phyloP scores from a whole-genome alignment of 768 basidiomycete genomes.

The Chlorophyllum brunneum region DNA sequence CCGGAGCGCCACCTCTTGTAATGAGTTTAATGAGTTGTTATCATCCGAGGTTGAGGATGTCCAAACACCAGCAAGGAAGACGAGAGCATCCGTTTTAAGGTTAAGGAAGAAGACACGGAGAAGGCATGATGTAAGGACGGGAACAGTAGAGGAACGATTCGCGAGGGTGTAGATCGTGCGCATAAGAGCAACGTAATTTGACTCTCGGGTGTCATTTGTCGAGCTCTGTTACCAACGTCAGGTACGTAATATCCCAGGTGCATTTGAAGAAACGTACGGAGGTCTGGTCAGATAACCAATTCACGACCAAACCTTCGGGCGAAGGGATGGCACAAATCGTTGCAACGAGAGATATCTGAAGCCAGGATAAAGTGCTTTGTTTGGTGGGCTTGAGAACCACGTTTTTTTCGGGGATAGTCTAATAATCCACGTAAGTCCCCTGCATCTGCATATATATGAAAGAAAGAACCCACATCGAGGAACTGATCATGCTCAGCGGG shows the following conservation, averaged over 20 bases:
- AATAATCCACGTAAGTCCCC: conserved; percentile 27
- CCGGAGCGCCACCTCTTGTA: conserved; percentile 53
- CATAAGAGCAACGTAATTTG: conserved; percentile 56
- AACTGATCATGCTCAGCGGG: conserved; percentile 23
- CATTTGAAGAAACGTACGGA: conserved; percentile 26
- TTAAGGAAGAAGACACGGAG: conserved; percentile 63
- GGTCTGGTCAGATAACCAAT: conserved; percentile 46
- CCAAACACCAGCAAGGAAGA: conserved; percentile 81
- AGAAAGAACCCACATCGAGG: conserved; percentile 27
- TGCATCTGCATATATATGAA: not conserved
- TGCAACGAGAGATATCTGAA: conserved; percentile 57
- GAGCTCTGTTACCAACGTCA: not conserved
- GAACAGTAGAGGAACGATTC: conserved; percentile 48
- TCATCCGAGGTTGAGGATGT: conserved; percentile 21
- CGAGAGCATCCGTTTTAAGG: conserved; percentile 65
- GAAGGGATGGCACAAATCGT: conserved; percentile 45
- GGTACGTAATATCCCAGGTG: not conserved
- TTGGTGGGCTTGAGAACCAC: conserved; percentile 60
- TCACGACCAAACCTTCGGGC: conserved; percentile 35
- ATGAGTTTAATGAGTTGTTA: conserved; percentile 21
- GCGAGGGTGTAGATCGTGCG: conserved; percentile 63
- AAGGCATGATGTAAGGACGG: conserved; percentile 50
- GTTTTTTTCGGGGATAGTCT: conserved; percentile 37
- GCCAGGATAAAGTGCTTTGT: conserved; percentile 46
- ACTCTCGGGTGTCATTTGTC: conserved; percentile 20